These are phyloP conservation scores for Kwoniella newhampshirensis DNA, from an alignment of 768 basidiomycete species.

Conservation along the genomic window DNA sequence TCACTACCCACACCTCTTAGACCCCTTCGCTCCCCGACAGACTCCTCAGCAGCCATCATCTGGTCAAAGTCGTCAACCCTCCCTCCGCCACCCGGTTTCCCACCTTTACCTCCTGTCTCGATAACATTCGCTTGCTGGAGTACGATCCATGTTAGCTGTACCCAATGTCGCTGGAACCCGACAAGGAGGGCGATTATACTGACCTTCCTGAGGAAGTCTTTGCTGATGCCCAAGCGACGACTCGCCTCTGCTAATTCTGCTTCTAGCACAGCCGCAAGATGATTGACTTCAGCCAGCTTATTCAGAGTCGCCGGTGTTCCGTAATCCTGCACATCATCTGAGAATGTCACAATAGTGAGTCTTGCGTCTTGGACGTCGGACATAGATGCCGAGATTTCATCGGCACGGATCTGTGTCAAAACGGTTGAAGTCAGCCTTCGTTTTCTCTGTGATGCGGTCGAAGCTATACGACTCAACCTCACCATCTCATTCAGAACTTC, in stretches of 20 bases:
- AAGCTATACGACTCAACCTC: not conserved
- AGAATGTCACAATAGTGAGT: slow-evolving; percentile 33
- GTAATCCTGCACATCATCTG: slow-evolving; percentile 10
- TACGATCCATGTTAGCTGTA: not conserved
- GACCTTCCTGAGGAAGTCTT: slow-evolving; percentile 39
- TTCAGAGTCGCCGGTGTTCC: not conserved
- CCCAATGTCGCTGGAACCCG: not conserved
- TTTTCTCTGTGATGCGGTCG: too few relatives aligned
- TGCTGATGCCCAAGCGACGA: slow-evolving; percentile 23
- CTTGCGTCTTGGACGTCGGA: slow-evolving; percentile 5
- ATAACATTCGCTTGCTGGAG: slow-evolving; percentile 21
- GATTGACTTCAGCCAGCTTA: slow-evolving; percentile 17
- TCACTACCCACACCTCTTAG: slow-evolving; percentile 15
- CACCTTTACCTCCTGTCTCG: slow-evolving; percentile 9
- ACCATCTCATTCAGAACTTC: slow-evolving; percentile 30
- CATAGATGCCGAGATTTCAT: slow-evolving; percentile 15
- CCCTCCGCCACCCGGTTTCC: not conserved
- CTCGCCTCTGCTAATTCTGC: slow-evolving; percentile 18
- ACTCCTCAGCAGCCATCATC: slow-evolving; percentile 26
- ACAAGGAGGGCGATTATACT: not conserved
- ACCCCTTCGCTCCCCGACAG: not conserved
- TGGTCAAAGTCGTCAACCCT: slow-evolving; percentile 21
- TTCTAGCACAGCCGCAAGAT: slow-evolving; percentile 20
- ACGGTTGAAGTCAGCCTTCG: not conserved
- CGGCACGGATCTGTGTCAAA: slow-evolving; percentile 13